Conservation (phyloP, 2,329 filamentous ascomycete species). For the Botrytis tulipae region DNA sequence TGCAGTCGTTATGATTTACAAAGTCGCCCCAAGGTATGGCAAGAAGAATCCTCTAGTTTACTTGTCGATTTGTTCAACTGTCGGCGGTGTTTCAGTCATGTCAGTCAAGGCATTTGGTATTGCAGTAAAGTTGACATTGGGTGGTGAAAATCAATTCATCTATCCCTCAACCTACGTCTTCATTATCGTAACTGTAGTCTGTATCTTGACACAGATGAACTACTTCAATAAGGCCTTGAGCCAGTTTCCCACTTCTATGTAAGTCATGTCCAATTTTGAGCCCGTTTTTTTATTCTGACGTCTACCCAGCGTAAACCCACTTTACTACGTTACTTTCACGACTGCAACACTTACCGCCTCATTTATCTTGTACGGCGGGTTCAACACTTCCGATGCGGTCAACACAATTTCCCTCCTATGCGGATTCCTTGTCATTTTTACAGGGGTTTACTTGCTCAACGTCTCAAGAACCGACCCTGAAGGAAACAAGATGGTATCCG, state of each 20-base stretch:
- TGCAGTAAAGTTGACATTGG: conserved; percentile 90
- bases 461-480: conserved; percentile 91
- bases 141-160: conserved; percentile 90
- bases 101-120: conserved; percentile 98
- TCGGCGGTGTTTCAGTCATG: conserved; percentile 98
- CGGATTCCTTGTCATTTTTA: conserved; percentile 92
- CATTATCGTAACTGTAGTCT: conserved; percentile 86
- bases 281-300: conserved; percentile 1
- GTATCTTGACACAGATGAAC: conserved; percentile 99
- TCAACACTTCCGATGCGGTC: conserved; percentile 89
- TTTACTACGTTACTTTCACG: conserved; percentile 97
- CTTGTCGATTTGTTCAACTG: conserved; percentile 95
- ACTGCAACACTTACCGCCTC: conserved; percentile 91
- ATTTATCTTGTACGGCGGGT: conserved; percentile 92
- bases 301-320: conserved; percentile 60
- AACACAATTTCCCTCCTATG: conserved; percentile 90
- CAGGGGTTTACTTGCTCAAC: conserved; percentile 92
- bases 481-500: conserved; percentile 64
- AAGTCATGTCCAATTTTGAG: conserved; percentile 42
- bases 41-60: conserved; percentile 96
- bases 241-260: conserved; percentile 97
- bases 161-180: conserved; percentile 98
- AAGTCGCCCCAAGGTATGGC: conserved; percentile 81
- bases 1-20: conserved; percentile 93
- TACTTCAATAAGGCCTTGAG: conserved; percentile 99